Conservation (phyloP, 2,329 filamentous ascomycete species). For the Acephala macrosclerotiorum region DNA sequence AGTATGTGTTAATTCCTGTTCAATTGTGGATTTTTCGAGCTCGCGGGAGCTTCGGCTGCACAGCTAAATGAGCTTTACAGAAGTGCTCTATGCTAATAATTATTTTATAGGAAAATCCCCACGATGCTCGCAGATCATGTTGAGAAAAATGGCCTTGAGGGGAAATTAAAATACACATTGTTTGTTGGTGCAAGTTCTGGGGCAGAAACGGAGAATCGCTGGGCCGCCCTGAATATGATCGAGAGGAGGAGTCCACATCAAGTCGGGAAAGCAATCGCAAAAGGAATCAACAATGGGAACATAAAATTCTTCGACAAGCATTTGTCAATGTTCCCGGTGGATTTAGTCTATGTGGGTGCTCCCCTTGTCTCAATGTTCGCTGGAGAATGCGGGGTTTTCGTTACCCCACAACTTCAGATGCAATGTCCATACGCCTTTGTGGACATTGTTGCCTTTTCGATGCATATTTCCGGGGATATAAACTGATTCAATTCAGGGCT, state of each 20-base stretch:
- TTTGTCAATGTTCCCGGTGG: constrained; percentile 88
- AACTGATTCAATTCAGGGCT: constrained; percentile 59
- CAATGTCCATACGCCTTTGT: neutral
- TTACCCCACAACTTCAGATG: neutral
- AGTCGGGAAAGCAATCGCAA: constrained; percentile 88
- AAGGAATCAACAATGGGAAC: constrained; percentile 86
- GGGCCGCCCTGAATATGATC: constrained; percentile 91
- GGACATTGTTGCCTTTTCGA: neutral
- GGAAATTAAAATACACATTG: constrained; percentile 83
- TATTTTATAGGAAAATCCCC: constrained; percentile 72
- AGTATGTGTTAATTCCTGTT: constrained; percentile 58
- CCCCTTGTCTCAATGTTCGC: neutral
- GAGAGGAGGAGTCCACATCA: constrained; percentile 85
- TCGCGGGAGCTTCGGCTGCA: constrained; percentile 9
- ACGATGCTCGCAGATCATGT: constrained; percentile 87
- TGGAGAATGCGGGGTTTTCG: neutral
- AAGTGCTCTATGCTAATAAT: constrained; percentile 19
- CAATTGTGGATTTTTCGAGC: constrained; percentile 5
- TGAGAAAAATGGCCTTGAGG: constrained; percentile 84
- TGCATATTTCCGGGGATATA: neutral
- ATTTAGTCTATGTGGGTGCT: constrained; percentile 75
- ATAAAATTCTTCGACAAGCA: constrained; percentile 97
- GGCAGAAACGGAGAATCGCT: constrained; percentile 86
- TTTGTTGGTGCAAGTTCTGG: constrained; percentile 92
- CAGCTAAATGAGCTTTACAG: neutral